phyloP scores from a whole-genome alignment of 2,329 filamentous ascomycete species.

The Botryotinia narcissicola region DNA sequence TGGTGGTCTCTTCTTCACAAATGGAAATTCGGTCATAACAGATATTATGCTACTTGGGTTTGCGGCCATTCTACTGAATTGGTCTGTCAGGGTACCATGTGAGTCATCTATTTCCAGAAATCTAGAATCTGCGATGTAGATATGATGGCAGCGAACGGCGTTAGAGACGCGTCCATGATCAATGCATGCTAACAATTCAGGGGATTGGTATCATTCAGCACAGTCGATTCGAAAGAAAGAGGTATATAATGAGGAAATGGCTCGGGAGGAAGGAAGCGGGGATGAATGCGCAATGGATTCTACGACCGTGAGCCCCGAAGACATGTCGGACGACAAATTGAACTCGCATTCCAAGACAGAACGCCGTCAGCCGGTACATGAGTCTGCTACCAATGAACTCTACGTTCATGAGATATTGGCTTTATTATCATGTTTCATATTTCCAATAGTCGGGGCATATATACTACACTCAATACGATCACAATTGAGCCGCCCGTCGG shows the following conservation, averaged over 20 bases:
- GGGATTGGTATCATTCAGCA: conserved; percentile 73
- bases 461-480: conserved; percentile 77
- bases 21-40: conserved; percentile 79
- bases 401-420: conserved; percentile 73
- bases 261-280: conserved; percentile 46
- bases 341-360: conserved; percentile 28
- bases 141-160: neutral
- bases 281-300: conserved; percentile 40
- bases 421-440: conserved; percentile 73
- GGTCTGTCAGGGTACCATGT: conserved; percentile 86
- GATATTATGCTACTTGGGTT: conserved; percentile 79
- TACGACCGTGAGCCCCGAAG: conserved; percentile 34
- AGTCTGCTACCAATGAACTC: conserved; percentile 59
- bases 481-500: conserved; percentile 78
- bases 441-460: conserved; percentile 77
- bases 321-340: conserved; percentile 22
- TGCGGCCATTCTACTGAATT: conserved; percentile 84
- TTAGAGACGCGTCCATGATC: no score
- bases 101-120: neutral
- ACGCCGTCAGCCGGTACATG: conserved; percentile 30
- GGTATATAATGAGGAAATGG: conserved; percentile 41
- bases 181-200: conserved; percentile 36
- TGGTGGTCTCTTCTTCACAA: conserved; percentile 79
- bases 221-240: conserved; percentile 59
- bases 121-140: neutral